Evolutionary conservation across 306 rosid genomes (phyloP), one percentile per base, ranked within the genome.

Genomic region (Gastrolobium bilobum): DNA sequence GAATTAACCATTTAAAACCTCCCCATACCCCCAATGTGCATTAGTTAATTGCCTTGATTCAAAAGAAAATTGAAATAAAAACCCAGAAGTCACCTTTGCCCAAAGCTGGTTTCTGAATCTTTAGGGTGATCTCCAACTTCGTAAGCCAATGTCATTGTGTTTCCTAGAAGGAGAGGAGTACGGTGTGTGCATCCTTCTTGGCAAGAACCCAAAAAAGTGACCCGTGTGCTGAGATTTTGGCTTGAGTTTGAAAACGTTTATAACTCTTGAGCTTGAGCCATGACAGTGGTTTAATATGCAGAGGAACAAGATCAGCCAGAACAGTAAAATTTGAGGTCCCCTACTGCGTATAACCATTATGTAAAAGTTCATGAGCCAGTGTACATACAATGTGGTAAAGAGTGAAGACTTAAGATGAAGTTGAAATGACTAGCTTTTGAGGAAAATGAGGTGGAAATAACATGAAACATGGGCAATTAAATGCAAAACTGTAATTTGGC

Each of bases 81-180:
- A 37, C 8, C 42, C 29, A 34, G 13, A 56, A 68, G 57, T 74
- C 77, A 73, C 83, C 73, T 78, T 70, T 48, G 71, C 44, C 76
- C 77, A 70, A 59, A 80, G 62, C 65, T 57, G 29, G 38, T 39
- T 26, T 26, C 48, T 51, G 52, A 54, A 31, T 57, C 90, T 51
- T 83, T 83, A 92, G 40, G 97, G 97, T 42, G 94, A 90, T 79
- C 81, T 86, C 92, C 90, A 81, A 51, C 89, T 87, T 77, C 76
- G 84, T 39, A 92, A 79, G 73, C 97, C 98, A 81, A 94, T 87
- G 53, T 75, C 91, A 63, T 94, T 94, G 84, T 94, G 98, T 66
- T 91, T 92, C 87, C 92, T 91, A n/a, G 98, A 94, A 78, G 98
- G 98, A 46, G 97, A 94, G 2, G 98, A 94, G 62, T 83, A 86